Conservation (phyloP, 768 basidiomycete species). For the Clavulina sp. region DNA sequence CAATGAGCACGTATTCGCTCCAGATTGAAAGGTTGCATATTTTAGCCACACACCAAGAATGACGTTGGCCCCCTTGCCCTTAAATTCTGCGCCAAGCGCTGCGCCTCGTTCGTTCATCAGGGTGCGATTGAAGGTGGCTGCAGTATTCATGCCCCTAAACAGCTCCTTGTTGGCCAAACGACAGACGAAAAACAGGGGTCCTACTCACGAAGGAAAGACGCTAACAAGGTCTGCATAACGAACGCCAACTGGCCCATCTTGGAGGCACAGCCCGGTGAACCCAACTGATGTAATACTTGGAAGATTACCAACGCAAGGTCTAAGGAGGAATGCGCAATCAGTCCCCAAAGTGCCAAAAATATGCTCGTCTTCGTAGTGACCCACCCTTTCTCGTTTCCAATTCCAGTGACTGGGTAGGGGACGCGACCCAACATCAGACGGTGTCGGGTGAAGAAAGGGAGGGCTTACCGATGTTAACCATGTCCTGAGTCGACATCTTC, state of each 20-base stretch:
- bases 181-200: too few species aligned
- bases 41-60: slow-evolving; percentile 24
- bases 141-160: slow-evolving; percentile 32
- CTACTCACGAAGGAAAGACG: slow-evolving; percentile 13
- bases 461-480: too few species aligned
- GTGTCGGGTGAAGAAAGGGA: too few species aligned
- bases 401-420: too few species aligned
- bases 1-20: neutral
- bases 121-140: slow-evolving; percentile 28
- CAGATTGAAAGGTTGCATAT: neutral
- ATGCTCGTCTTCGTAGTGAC: too few species aligned
- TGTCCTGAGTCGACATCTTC: too few species aligned
- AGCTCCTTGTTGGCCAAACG: neutral
- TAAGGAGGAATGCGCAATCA: too few species aligned
- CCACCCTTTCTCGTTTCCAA: too few species aligned
- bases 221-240: slow-evolving; percentile 17
- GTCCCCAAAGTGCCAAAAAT: too few species aligned
- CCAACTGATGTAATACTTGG: neutral
- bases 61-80: slow-evolving; percentile 38
- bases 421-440: too few species aligned
- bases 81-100: slow-evolving; percentile 43
- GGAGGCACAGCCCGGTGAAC: slow-evolving; percentile 4
- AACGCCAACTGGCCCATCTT: neutral
- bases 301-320: neutral
- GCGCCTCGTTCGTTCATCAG: slow-evolving; percentile 38